Percentiles rank a stretch among this genome's conserved stretches.
Evolutionary conservation across 2,329 filamentous ascomycete species (phyloP).

Genomic region (Penicillium crustosum): DNA sequence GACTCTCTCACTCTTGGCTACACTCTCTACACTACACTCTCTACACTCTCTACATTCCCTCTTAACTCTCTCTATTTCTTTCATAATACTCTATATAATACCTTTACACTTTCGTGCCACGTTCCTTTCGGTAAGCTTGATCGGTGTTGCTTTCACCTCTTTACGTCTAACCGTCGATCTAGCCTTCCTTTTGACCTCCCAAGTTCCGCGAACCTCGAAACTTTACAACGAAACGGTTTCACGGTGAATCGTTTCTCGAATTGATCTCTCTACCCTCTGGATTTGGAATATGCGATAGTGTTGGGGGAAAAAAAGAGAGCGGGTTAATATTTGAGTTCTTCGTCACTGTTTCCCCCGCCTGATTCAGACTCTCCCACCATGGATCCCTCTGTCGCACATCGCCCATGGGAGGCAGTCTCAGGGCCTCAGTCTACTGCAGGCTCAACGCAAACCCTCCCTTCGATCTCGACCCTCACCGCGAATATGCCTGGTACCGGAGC

Average conservation of each 20-base stretch:
- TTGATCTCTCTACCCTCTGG: not conserved
- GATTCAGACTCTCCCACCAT: slow-evolving; percentile 26
- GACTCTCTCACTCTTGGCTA: slow-evolving; percentile 1
- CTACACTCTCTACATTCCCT: slow-evolving; percentile 1
- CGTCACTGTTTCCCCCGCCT: not conserved
- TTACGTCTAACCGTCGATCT: not conserved
- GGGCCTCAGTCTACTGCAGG: slow-evolving; percentile 36
- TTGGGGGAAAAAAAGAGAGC: slow-evolving; percentile 1
- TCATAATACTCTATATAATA: slow-evolving; percentile 4
- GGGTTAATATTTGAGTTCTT: slow-evolving; percentile 1
- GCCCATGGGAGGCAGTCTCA: slow-evolving; percentile 46
- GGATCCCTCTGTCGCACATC: slow-evolving; percentile 44
- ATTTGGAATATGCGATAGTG: slow-evolving; percentile 30
- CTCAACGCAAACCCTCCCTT: slow-evolving; percentile 46
- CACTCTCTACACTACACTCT: not conserved
- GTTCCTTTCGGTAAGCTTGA: slow-evolving; percentile 1
- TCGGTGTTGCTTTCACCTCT: not conserved
- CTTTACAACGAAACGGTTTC: not conserved
- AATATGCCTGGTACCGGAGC: slow-evolving; percentile 37
- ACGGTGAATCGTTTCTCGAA: not conserved
- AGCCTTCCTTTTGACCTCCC: slow-evolving; percentile 4
- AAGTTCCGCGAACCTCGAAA: slow-evolving; percentile 1
- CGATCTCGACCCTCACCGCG: slow-evolving; percentile 50
- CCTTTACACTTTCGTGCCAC: not conserved
- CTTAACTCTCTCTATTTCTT: not conserved